Evolutionary conservation across 495 filamentous ascomycete genomes (phyloP), one percentile per base, ranked within the genome.

Genomic region (Apodospora peruviana): DNA sequence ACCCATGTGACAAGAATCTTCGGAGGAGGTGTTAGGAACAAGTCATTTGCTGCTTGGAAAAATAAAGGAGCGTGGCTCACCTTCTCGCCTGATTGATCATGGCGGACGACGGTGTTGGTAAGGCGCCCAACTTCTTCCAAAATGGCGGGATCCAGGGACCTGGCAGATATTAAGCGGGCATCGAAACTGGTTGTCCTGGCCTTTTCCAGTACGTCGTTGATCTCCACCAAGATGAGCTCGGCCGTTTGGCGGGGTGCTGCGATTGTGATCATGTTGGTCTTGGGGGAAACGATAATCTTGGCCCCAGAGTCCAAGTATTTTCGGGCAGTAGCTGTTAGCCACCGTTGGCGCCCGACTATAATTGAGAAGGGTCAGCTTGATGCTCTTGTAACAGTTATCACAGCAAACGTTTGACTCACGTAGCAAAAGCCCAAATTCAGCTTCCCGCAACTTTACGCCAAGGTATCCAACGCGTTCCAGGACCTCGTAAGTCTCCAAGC

Each of bases 121-220:
- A 77, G 51, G 7, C 59, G 64, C 5, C 61, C 68, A 16, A 76
- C 45, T 45, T 74, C 67, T 29, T 68, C 56, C 2, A 77, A 52
- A 2, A 65, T 32, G 4, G 47, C 50, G 19, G 56, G 48, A 8
- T 52, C 40, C 9, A 68, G 35, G 17, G 51, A 38, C 11, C 58
- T 24, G 1, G 54, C 25, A 4, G 57, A 45, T 25, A 69, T 19
- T 2, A 65, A 43, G 19, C 46, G 36, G 21, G 45, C 42, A 17
- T 52, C 37, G 21, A 60, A 53, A 4, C 51, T 39, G 22, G 40
- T 22, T 14, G 49, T 55, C 49, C 53, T 52, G 3, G 58, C 58
- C 2, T 52, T 42, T n/a, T 56, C 40, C 4, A 75, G 55, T 9
- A 56, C 17, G 0, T 52, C 45, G 21, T 61, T 55, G 47, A 73